These are phyloP conservation scores for Arabidopsis lyrata DNA, from an alignment of 441 rosid species.

Conservation along the genomic window DNA sequence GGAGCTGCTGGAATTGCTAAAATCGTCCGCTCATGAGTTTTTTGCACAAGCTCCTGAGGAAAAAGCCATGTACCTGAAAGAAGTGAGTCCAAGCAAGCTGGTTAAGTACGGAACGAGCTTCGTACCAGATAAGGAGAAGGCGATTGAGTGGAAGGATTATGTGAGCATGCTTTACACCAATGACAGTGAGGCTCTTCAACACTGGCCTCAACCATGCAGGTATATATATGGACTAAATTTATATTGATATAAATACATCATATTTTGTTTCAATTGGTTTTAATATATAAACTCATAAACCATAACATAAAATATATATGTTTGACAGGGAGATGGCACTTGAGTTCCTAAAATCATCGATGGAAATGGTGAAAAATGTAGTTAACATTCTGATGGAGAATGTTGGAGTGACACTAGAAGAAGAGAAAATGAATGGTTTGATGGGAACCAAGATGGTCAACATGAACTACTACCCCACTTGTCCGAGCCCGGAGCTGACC, in stretches of 20 bases:
- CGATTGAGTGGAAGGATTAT: constrained; percentile 73
- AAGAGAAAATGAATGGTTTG: constrained; percentile 49
- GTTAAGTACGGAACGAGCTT: constrained; percentile 68
- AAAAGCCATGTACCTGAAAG: constrained; percentile 52
- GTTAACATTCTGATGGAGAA: constrained; percentile 50
- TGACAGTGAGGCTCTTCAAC: constrained; percentile 62
- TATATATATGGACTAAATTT: constrained; percentile 22
- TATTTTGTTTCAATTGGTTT: neutral
- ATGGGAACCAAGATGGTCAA: constrained; percentile 57
- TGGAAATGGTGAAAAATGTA: constrained; percentile 52
- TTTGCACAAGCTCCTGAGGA: constrained; percentile 50
- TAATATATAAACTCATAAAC: neutral
- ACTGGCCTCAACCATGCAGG: constrained; percentile 66
- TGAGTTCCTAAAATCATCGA: constrained; percentile 52
- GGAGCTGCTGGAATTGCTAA: constrained; percentile 53
- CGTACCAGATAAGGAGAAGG: constrained; percentile 64
- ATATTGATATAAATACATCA: neutral
- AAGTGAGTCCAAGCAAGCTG: constrained; percentile 58
- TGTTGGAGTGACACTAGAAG: constrained; percentile 52
- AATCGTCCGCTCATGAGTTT: constrained; percentile 54
- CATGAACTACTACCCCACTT: constrained; percentile 70
- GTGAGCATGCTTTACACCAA: constrained; percentile 57
- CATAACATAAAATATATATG: neutral
- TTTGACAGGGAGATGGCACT: constrained; percentile 54
- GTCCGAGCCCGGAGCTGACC: constrained; percentile 68